A percentile compares a stretch with the other conserved stretches of the same genome.
These are phyloP conservation scores for Coniella lustricola DNA, from an alignment of 2,329 filamentous ascomycete species.

Conservation along the genomic window DNA sequence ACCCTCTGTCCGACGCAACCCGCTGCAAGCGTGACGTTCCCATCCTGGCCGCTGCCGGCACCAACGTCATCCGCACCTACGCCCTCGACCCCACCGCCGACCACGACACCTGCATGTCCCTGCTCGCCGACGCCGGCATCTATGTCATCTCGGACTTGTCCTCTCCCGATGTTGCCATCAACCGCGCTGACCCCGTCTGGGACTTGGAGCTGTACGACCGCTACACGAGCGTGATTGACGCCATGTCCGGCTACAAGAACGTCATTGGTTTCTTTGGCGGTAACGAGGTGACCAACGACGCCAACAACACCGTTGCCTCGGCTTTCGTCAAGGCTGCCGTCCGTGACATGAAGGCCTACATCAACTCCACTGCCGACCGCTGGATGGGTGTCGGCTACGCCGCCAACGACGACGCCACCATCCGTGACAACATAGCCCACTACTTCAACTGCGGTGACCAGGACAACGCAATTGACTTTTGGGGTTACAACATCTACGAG, in stretches of 20 bases:
- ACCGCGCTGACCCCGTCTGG: conserved; percentile 74
- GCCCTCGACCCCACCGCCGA: conserved; percentile 74
- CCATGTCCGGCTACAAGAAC: conserved; percentile 77
- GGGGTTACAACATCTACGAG: conserved; percentile 99
- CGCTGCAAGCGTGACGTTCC: conserved; percentile 81
- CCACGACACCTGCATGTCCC: conserved; percentile 78
- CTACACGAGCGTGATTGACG: conserved; percentile 79
- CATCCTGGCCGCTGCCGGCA: conserved; percentile 67
- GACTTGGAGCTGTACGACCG: conserved; percentile 68
- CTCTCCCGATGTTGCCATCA: conserved; percentile 76
- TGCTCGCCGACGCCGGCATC: conserved; percentile 79
- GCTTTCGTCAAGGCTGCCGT: conserved; percentile 97
- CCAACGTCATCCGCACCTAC: conserved; percentile 94
- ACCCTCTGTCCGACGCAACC: conserved; percentile 69
- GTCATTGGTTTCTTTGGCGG: conserved; percentile 96
- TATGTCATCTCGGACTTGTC: conserved; percentile 91
- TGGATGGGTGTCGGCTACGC: conserved; percentile 88
- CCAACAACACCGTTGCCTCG: conserved; percentile 81
- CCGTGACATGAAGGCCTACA: conserved; percentile 91
- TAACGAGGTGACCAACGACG: conserved; percentile 90
- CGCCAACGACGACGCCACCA: conserved; percentile 82
- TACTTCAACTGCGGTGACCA: conserved; percentile 89
- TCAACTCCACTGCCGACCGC: conserved; percentile 71
- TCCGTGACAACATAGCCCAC: conserved; percentile 73
- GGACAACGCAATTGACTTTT: conserved; percentile 74